Base-by-base conservation (phyloP, 495 filamentous ascomycete genomes). In the Hypomontagnella monticulosa region DNA sequence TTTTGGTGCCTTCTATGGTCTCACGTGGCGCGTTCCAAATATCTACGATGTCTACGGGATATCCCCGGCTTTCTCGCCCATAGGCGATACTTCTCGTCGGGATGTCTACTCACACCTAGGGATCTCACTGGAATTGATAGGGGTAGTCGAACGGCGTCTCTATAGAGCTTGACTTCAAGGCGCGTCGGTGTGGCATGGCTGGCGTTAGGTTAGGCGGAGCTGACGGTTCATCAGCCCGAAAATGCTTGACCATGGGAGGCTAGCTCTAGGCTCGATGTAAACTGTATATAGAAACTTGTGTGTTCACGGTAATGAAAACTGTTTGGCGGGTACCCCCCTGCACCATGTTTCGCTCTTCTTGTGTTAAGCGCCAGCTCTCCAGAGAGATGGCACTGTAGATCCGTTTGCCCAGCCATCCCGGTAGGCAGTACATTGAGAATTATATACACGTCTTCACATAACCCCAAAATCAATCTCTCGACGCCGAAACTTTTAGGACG, bases 131-230 rank as follows among this genome's bases (percentile, higher is more conserved):
- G 56, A 16, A 19, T 38, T 49, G 16, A 38, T 12, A 18, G n/a
- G 23, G 27, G 32, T 14, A 34, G 27, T 55, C 37, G 30, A 48
- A 57, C 46, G 46, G 48, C 32, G 49, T 60, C 55, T 73, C 36
- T 65, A 57, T 60, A 69, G 57, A 67, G 69, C 68, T 43, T 57
- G 61, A 67, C 49, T 69, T 69, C 30, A 63, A 20, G 65, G 54
- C 65, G 65, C 60, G 42, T 59, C 40, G 64, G 58, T 65, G 66
- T 58, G 66, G 23, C 69, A 71, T 70, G 69, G 59, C 65, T 63
- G 71, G 71, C 71, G 71, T 73, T 73, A 58, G 66, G 66, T 60
- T 59, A 38, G 71, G 69, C 43, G 61, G 57, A 63, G 59, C 46
- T 47, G 50, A 33, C 33, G 50, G 66, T 63, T 57, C 27, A 43